Evolutionary conservation across 257 asterid species (phyloP), one percentile per base, ranked within the genome.

Genomic region (Ligustrum vulgare): DNA sequence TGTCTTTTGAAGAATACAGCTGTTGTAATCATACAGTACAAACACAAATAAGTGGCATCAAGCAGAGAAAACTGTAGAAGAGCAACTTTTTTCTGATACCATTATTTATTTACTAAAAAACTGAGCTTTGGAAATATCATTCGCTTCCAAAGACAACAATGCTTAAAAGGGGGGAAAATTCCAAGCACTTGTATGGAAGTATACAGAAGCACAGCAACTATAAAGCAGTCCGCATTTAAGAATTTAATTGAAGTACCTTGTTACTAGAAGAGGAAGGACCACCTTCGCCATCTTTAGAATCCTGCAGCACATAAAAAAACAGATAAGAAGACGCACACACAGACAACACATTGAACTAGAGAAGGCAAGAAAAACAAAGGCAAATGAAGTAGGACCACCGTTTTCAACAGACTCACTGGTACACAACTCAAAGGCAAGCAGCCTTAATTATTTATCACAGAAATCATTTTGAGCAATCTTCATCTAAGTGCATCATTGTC

Each of bases 181-280:
- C 31, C 12, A 20, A 31, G 64, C 28, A 20, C 11, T 56, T 31
- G 6, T 20, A 54, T 56, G 64, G 64, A 56, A n/a, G 12, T 20
- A 56, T 56, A 56, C 10, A 22, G 67, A 23, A 60, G 12, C 20
- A 8, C 25, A 60, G 67, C 35, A 60, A 60, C 10, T 2, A 60
- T 60, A 60, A 51, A 23, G 67, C 33, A 60, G 35, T 11, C 6
- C 1, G 18, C 15, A 8, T 16, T 60, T 60, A 69, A 47, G 28
- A 31, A 36, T 47, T 7, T 35, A 34, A 5, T 39, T n/a, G 25
- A 74, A 31, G 63, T 77, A 86, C 98, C 92, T 88, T 80, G 67
- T 88, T 86, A 81, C 71, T 75, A 45, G 84, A 74, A 10, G 94
- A 41, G 47, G 47, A 54, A 31, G 80, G 70, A 47, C 80, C 92